Evolutionary conservation across 1,139 yeast genomes (phyloP), one percentile per base, ranked within the genome.

Genomic region (Candida mesenterica): DNA sequence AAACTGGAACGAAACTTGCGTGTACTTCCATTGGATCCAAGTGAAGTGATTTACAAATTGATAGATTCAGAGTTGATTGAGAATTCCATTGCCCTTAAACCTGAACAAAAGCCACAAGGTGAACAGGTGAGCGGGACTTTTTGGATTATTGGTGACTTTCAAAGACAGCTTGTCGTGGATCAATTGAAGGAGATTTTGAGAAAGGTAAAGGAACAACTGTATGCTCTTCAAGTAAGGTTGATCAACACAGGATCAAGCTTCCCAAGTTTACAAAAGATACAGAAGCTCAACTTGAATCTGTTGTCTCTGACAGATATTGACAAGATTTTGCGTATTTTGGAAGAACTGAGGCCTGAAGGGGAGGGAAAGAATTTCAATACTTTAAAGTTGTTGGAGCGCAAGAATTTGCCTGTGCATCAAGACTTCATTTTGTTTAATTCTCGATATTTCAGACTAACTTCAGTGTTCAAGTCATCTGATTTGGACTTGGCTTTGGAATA

Each of bases 101-200:
- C 37, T 1, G 8, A n/a, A 6, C 29, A 39, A 35, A 28, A 32
- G 28, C 38, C 43, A 20, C 40, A 39, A 5, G 16, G 39, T 26
- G 34, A 30, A 4, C 39, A 42, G 14, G 33, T 55, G 5, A 41
- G 61, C 1, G 53, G 58, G 1, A 65, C 81, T 0, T 44, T 79
- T 12, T 79, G 85, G 71, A 44, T 82, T 9, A 57, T 78, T 36
- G 89, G 87, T 10, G 77, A 79, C 48, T 67, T 79, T 35, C 59
- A 63, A 12, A 50, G 65, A 3, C 32, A 43, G 1, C 40, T 47
- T 2, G 55, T 72, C 12, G 37, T 69, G 13, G 45, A 57, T 2
- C 88, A 81, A 49, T 52, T 79, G 9, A 40, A 57, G 8, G 63
- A 62, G 22, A 28, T 63, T 4, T 46, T 69, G 29, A 44, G 41